These are phyloP conservation scores for Sanghuangporus sanghuang DNA, from an alignment of 1,284 basidiomycete genomes.

Conservation along the genomic window DNA sequence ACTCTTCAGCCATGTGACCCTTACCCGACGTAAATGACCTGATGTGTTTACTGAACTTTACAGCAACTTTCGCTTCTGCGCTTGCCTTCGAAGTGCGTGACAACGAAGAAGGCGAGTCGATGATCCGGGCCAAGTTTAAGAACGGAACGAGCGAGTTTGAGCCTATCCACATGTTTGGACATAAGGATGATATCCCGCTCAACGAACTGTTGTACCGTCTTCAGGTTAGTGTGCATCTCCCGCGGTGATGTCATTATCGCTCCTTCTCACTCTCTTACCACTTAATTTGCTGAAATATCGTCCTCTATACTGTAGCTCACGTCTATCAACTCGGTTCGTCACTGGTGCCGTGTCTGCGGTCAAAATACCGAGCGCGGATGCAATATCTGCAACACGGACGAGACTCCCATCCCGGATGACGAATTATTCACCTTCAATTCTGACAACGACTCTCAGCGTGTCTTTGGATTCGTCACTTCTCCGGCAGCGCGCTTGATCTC, in stretches of 20 bases:
- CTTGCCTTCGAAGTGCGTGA: conserved; percentile 76
- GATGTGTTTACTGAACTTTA: not conserved
- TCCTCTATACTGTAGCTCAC: conserved; percentile 9
- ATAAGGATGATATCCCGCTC: conserved; percentile 65
- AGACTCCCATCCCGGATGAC: not conserved
- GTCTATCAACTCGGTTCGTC: conserved; percentile 5
- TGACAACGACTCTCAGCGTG: not conserved
- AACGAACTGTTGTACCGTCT: conserved; percentile 75
- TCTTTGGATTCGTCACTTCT: conserved; percentile 3
- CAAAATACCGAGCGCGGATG: conserved; percentile 13
- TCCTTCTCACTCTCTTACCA: not conserved
- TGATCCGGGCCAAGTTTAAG: conserved; percentile 80
- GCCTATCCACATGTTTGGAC: conserved; percentile 63
- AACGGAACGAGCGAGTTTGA: conserved; percentile 69
- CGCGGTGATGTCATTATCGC: not conserved
- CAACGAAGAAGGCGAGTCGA: conserved; percentile 65
- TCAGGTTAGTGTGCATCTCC: conserved; percentile 41
- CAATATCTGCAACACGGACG: conserved; percentile 11
- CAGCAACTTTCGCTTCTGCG: conserved; percentile 76
- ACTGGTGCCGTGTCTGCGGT: conserved; percentile 17
- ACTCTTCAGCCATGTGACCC: not conserved
- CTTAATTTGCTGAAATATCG: not conserved
- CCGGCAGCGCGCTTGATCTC: conserved; percentile 2
- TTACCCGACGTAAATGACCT: not conserved
- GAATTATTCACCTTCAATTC: not conserved